phyloP scores from a whole-genome alignment of 352 stramenopile genomes.

The Pythium periplocum region DNA sequence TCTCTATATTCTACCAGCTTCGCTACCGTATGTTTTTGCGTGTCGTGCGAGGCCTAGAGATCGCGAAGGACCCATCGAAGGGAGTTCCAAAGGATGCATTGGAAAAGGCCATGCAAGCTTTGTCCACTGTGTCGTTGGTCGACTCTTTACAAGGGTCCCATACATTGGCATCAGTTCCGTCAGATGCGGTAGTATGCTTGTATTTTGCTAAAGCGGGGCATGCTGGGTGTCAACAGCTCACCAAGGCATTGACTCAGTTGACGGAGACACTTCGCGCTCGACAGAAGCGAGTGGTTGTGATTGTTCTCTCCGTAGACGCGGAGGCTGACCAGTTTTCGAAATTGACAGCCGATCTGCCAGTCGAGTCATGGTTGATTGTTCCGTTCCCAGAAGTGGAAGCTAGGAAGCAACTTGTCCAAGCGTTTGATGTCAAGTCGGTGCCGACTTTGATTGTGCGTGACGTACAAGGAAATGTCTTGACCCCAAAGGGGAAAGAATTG shows the following conservation, averaged over 20 bases:
- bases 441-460: constrained; percentile 62
- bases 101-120: constrained; percentile 46
- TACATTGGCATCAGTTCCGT: constrained; percentile 39
- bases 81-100: constrained; percentile 37
- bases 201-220: constrained; percentile 62
- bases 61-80: constrained; percentile 49
- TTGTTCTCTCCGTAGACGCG: constrained; percentile 73
- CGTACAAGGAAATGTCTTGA: constrained; percentile 51
- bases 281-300: constrained; percentile 55
- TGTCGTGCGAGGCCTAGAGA: constrained; percentile 47
- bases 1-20: constrained; percentile 56
- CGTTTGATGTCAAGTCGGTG: constrained; percentile 49
- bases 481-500: constrained; percentile 62
- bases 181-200: constrained; percentile 61
- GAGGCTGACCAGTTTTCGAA: constrained; percentile 48
- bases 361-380: constrained; percentile 60
- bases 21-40: constrained; percentile 62
- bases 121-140: constrained; percentile 58
- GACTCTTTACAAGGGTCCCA: constrained; percentile 75
- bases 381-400: constrained; percentile 68
- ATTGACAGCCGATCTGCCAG: constrained; percentile 49
- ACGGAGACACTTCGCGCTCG: constrained; percentile 36
- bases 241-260: constrained; percentile 39
- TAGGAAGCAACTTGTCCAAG: constrained; percentile 63
- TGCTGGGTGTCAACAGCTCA: constrained; percentile 43